Evolutionary conservation across 768 basidiomycete species (phyloP), one percentile per base, ranked within the genome.

Genomic region (Hypholoma sublateritium): DNA sequence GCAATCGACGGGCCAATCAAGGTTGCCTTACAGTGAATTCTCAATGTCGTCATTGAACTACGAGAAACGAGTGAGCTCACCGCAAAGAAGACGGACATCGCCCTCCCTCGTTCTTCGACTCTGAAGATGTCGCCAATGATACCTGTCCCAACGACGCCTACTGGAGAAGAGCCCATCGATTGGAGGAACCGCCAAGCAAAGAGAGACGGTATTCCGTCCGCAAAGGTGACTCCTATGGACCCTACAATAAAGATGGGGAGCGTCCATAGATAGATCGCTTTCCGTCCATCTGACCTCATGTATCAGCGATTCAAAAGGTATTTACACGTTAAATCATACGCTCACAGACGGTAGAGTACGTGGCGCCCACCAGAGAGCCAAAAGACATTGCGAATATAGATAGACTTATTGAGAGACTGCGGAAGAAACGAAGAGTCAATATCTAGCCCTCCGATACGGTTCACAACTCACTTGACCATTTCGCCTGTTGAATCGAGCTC

Each of bases 51-150:
- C 3, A 44, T 13, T 11, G 19, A 17, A 14, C 32, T 4, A 14
- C 22, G 21, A 57, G 19, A 28, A 47, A 47, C 24, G 3, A 67
- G 5, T 32, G 28, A 9, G 28, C 74, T 50, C 42, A 84, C 83
- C 1, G 73, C 79, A 50, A 82, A 75, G 65, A 82, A 84, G 1
- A 82, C 67, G 0, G 85, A 84, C 73, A 86, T 80, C 0, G 83
- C 83, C 4, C 75, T 71, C 3, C 74, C 83, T 24, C 85, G 72
- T 59, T 87, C 81, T 50, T 88, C 87, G 2, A 86, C 61, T 47
- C 67, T 77, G 67, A 86, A 88, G 3, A 88, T 85, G 60, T 88
- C 86, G 0, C 82, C 83, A 32, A 88, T 82, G 5, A 82, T 78
- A 3, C 79, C 87, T 0, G 77, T 75, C 16, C 78, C 89, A 50